Conservation (phyloP, 2,329 filamentous ascomycete species). For the Paracamarosporium sp. region DNA sequence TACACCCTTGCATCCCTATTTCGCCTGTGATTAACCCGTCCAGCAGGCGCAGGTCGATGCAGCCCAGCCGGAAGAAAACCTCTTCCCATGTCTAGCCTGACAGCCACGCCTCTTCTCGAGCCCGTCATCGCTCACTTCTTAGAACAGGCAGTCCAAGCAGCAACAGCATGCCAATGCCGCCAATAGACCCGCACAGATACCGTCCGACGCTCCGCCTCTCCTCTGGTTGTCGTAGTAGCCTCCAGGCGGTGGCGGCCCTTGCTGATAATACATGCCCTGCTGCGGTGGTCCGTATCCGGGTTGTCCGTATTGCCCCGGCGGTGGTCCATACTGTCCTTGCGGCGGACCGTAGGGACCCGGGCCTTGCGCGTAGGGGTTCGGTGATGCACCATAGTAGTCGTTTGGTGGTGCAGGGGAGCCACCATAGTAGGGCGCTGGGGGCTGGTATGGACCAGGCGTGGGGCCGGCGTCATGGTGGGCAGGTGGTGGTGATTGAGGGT, state of each 20-base stretch:
- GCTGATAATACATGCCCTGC: slow-evolving; percentile 46
- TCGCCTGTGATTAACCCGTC: slow-evolving; percentile 11
- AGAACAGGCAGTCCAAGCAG: slow-evolving; percentile 60
- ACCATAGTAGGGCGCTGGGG: slow-evolving; percentile 28
- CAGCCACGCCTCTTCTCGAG: too few species aligned
- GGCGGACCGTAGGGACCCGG: slow-evolving; percentile 30
- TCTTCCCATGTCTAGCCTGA: neutral
- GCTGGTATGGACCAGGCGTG: slow-evolving; percentile 25
- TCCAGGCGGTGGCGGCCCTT: slow-evolving; percentile 38
- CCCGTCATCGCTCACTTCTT: slow-evolving; percentile 18
- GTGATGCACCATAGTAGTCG: slow-evolving; percentile 12
- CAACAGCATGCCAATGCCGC: slow-evolving; percentile 59
- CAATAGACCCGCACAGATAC: slow-evolving; percentile 52
- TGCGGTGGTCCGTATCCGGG: slow-evolving; percentile 30
- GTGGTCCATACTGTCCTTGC: slow-evolving; percentile 27
- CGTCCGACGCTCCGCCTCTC: slow-evolving; percentile 39
- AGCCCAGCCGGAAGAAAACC: neutral
- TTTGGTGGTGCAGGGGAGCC: neutral
- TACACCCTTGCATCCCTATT: neutral
- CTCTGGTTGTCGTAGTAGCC: slow-evolving; percentile 50
- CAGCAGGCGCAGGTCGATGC: slow-evolving; percentile 13
- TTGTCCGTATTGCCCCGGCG: slow-evolving; percentile 9
- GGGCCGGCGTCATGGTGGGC: slow-evolving; percentile 38
- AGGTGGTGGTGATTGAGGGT: slow-evolving; percentile 41
- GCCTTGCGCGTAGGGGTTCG: slow-evolving; percentile 27